Percentiles rank a stretch among this genome's conserved stretches.
Conservation (phyloP, 176 grass and related monocot species). For the Melocanna baccifera region DNA sequence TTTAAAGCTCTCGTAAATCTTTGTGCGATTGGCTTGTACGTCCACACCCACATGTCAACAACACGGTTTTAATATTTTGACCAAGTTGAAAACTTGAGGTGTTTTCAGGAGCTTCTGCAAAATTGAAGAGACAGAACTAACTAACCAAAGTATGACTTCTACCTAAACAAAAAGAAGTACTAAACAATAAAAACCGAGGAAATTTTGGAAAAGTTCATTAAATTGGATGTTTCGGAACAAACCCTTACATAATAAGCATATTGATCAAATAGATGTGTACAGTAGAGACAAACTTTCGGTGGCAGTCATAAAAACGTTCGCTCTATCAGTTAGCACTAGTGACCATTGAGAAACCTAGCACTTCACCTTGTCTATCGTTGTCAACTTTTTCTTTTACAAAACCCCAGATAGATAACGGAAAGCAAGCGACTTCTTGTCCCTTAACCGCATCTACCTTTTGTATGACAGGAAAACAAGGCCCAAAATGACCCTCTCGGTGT, state of each 20-base stretch:
- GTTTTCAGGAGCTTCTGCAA: no score
- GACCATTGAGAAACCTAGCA: background rate
- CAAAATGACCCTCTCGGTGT: slow-evolving; percentile 56
- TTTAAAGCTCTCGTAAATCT: no score
- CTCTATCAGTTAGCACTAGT: background rate
- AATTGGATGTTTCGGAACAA: background rate
- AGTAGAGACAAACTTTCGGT: background rate
- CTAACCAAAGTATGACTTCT: no score
- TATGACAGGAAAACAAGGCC: slow-evolving; percentile 68
- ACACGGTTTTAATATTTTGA: no score
- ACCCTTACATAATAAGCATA: background rate
- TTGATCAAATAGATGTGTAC: background rate
- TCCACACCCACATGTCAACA: no score
- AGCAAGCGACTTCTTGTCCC: background rate
- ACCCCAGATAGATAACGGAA: background rate
- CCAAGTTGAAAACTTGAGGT: no score
- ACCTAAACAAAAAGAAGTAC: no score
- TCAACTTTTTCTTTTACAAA: background rate
- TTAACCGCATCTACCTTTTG: background rate
- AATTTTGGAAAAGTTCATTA: background rate
- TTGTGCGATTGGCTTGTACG: no score
- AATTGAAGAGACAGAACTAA: no score
- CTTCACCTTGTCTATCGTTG: background rate
- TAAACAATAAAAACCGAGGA: no score
- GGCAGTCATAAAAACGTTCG: background rate